Evolutionary conservation across 2,329 filamentous ascomycete species (phyloP).

Genomic region (Diaporthe amygdali): DNA sequence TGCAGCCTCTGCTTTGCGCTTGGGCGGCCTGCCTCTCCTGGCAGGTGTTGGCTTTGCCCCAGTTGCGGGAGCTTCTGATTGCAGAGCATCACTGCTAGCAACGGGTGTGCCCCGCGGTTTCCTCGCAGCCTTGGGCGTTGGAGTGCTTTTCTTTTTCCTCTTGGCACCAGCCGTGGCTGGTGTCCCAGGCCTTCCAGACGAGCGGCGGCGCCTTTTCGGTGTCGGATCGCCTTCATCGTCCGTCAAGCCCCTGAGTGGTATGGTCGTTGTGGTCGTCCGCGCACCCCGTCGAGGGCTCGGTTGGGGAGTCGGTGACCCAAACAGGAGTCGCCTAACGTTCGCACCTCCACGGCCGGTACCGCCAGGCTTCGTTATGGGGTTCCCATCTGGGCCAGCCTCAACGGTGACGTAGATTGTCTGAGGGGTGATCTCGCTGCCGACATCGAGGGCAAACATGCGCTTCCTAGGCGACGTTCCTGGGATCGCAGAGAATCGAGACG

Average conservation of each 20-base stretch:
- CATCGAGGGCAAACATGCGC: slow-evolving; percentile 62
- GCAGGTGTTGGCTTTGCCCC: slow-evolving; percentile 33
- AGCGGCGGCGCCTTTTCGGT: slow-evolving; percentile 50
- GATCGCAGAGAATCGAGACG: slow-evolving; percentile 36
- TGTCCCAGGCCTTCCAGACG: slow-evolving; percentile 57
- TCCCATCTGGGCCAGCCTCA: slow-evolving; percentile 48
- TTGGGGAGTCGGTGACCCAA: slow-evolving; percentile 48
- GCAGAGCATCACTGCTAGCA: slow-evolving; percentile 20
- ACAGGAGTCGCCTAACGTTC: slow-evolving; percentile 43
- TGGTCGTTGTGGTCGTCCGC: slow-evolving; percentile 52
- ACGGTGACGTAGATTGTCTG: slow-evolving; percentile 61
- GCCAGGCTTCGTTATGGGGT: slow-evolving; percentile 16
- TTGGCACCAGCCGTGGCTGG: slow-evolving; percentile 47
- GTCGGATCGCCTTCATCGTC: slow-evolving; percentile 46
- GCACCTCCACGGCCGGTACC: slow-evolving; percentile 23
- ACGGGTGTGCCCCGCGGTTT: slow-evolving; percentile 5
- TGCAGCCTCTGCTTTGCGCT: slow-evolving; percentile 16
- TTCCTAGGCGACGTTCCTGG: slow-evolving; percentile 53
- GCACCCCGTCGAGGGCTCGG: slow-evolving; percentile 41
- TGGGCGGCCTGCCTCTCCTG: slow-evolving; percentile 28
- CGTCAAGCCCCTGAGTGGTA: slow-evolving; percentile 53
- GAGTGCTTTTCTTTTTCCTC: slow-evolving; percentile 54
- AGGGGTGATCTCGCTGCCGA: slow-evolving; percentile 54
- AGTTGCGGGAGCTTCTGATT: slow-evolving; percentile 9
- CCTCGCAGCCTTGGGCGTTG: slow-evolving; percentile 41